phyloP scores from a whole-genome alignment of 1,139 yeast genomes.

The Meyerozyma smithsonii region DNA sequence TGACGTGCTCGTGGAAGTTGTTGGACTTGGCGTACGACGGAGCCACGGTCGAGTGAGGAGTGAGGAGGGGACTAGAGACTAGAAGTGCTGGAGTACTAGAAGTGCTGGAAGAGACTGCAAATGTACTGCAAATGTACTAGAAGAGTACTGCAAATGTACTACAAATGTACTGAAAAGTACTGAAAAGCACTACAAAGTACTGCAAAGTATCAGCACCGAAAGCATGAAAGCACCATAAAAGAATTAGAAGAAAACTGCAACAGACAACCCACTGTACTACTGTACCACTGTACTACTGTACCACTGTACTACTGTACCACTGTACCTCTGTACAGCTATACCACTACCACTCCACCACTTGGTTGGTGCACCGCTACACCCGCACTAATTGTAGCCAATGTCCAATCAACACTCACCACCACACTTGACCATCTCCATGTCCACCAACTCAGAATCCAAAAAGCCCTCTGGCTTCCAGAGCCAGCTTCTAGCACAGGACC shows the following conservation, averaged over 20 bases:
- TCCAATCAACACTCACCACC: background rate
- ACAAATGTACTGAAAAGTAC: too few relatives aligned
- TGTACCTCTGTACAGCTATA: too few relatives aligned
- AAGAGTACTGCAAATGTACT: too few relatives aligned
- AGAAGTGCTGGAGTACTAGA: constrained; percentile 5
- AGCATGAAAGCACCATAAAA: too few relatives aligned
- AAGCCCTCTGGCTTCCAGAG: constrained; percentile 19
- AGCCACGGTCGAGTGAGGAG: constrained; percentile 49
- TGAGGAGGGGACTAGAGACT: constrained; percentile 1
- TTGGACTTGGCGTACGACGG: constrained; percentile 88
- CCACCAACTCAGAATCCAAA: background rate
- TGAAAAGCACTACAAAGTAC: too few relatives aligned
- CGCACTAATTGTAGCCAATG: background rate
- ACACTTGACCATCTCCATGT: background rate
- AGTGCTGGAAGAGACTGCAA: background rate
- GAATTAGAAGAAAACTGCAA: too few relatives aligned
- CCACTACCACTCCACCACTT: background rate
- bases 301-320: too few relatives aligned
- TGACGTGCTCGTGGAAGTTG: constrained; percentile 75
- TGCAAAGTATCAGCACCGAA: too few relatives aligned
- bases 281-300: too few relatives aligned
- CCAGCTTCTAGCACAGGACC: constrained; percentile 29
- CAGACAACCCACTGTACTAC: too few relatives aligned
- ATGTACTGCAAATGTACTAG: too few relatives aligned
- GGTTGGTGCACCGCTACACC: background rate